Conservation (phyloP, 345 rosid species). For the Hibiscus trionum region DNA sequence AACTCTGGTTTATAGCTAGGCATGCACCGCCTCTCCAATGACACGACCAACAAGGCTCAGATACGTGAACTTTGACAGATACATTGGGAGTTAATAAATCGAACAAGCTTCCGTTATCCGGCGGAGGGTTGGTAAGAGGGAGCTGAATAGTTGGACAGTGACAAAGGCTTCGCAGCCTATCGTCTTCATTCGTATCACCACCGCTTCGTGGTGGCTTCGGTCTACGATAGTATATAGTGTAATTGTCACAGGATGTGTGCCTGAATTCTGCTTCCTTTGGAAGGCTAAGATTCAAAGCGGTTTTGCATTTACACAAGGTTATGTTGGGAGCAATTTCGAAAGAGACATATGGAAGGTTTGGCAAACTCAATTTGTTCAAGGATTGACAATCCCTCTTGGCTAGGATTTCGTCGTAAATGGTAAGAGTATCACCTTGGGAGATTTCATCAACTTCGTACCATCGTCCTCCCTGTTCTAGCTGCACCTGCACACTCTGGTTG, state of each 20-base stretch:
- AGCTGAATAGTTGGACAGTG: background rate
- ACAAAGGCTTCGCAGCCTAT: background rate
- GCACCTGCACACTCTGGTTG: constrained; percentile 26
- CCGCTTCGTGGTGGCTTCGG: background rate
- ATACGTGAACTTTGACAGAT: background rate
- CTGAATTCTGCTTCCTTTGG: background rate
- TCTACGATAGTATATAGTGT: background rate
- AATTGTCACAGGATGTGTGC: constrained; percentile 9
- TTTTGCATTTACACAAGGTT: constrained; percentile 26
- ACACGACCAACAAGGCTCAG: background rate
- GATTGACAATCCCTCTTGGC: constrained; percentile 11
- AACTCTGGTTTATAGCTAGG: background rate
- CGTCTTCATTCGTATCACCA: too few relatives aligned
- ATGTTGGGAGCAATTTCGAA: background rate
- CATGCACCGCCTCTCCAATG: background rate
- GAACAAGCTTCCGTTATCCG: background rate
- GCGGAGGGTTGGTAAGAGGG: background rate
- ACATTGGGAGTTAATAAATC: background rate
- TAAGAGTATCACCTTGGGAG: constrained; percentile 22
- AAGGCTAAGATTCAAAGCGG: background rate
- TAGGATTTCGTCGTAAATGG: constrained; percentile 15
- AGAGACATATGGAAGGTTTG: constrained; percentile 21
- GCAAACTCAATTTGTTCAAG: constrained; percentile 24
- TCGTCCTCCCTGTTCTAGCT: constrained; percentile 16
- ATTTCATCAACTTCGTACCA: constrained; percentile 21